A percentile compares a stretch with the other conserved stretches of the same genome.
These are phyloP conservation scores for Barnettozyma salicaria DNA, from an alignment of 805 yeast species.

Conservation along the genomic window DNA sequence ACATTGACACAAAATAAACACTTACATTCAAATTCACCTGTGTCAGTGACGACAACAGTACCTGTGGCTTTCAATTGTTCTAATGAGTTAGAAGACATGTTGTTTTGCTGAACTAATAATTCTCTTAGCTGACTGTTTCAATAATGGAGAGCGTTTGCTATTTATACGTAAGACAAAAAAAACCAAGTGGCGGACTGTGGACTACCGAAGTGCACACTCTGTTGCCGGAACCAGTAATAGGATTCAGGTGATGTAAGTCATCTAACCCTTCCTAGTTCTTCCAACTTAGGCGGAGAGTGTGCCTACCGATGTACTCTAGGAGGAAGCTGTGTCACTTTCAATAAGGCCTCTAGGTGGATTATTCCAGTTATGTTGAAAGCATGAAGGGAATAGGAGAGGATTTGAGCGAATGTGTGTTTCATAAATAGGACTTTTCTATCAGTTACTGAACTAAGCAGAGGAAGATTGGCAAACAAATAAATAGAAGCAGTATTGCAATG, in stretches of 20 bases:
- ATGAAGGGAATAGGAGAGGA: too few species aligned
- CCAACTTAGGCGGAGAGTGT: background rate
- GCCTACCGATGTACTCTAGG: background rate
- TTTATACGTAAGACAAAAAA: background rate
- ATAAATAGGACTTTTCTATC: too few species aligned
- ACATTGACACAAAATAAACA: too few species aligned
- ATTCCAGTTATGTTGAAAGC: too few species aligned
- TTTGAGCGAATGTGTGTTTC: too few species aligned
- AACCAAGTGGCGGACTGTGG: too few species aligned
- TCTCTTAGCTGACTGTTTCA: background rate
- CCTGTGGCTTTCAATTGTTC: constrained; percentile 94
- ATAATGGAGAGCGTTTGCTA: constrained; percentile 1
- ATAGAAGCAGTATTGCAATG: too few species aligned
- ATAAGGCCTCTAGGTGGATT: too few species aligned
- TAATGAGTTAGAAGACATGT: constrained; percentile 55
- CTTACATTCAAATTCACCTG: constrained; percentile 88
- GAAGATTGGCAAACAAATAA: too few species aligned
- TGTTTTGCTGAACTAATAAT: constrained; percentile 1
- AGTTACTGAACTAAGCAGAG: too few species aligned
- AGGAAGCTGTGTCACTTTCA: too few species aligned
- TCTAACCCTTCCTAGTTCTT: background rate
- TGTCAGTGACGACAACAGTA: constrained; percentile 95
- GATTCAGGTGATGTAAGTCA: too few species aligned
- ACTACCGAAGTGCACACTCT: background rate
- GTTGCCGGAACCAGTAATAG: background rate